Evolutionary conservation across 2,329 filamentous ascomycete genomes (phyloP).

Genomic region (Fusarium buharicum): DNA sequence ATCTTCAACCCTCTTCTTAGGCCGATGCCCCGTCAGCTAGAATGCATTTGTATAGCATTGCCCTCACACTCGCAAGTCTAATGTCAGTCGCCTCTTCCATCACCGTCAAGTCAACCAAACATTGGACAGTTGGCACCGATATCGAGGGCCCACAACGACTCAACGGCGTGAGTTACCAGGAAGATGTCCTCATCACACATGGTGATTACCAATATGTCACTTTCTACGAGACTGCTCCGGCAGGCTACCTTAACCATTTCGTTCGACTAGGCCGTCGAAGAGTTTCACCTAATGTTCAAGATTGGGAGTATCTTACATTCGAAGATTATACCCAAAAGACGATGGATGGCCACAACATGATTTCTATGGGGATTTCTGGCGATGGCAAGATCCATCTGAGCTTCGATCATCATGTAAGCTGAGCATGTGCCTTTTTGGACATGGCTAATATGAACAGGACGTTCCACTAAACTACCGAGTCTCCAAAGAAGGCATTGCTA

Average conservation of each 20-base stretch:
- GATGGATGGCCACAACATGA: slow-evolving; percentile 37
- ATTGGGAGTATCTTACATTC: slow-evolving; percentile 29
- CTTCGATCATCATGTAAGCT: slow-evolving; percentile 33
- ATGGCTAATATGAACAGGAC: slow-evolving; percentile 11
- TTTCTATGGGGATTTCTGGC: slow-evolving; percentile 34
- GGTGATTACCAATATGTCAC: slow-evolving; percentile 33
- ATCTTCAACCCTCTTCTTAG: too few relatives aligned
- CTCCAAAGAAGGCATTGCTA: slow-evolving; percentile 14
- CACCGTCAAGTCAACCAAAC: slow-evolving; percentile 20
- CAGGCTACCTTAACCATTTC: slow-evolving; percentile 28
- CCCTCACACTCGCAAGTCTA: not conserved
- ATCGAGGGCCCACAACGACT: slow-evolving; percentile 28
- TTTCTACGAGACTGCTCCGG: slow-evolving; percentile 27
- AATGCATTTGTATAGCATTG: slow-evolving; percentile 10
- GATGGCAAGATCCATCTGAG: slow-evolving; percentile 36
- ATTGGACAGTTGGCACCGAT: slow-evolving; percentile 32
- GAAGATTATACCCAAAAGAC: slow-evolving; percentile 31
- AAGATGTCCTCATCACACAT: slow-evolving; percentile 31
- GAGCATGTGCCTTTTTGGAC: fast-evolving
- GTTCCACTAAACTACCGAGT: slow-evolving; percentile 33
- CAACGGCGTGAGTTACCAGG: slow-evolving; percentile 36
- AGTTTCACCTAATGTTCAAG: not conserved
- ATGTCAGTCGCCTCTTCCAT: slow-evolving; percentile 14
- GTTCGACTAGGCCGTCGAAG: slow-evolving; percentile 20
- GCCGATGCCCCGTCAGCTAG: not conserved